phyloP scores from a whole-genome alignment of 352 stramenopile genomes.

The Globisporangium apiculatum region DNA sequence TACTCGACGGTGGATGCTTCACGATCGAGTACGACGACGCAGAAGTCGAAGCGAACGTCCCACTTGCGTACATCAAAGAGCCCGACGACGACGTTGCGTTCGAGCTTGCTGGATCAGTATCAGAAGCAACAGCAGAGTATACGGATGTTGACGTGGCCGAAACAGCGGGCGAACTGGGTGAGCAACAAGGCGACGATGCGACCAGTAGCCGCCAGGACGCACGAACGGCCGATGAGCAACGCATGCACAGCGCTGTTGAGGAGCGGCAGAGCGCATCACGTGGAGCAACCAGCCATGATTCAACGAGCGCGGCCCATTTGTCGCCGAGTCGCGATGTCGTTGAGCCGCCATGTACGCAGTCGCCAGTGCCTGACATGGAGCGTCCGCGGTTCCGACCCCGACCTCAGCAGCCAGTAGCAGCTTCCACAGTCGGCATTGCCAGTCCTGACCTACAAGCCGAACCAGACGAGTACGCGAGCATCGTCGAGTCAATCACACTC shows the following conservation, averaged over 20 bases:
- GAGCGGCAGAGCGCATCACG: too few relatives aligned
- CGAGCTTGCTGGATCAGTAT: not conserved
- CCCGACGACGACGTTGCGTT: slow-evolving; percentile 6
- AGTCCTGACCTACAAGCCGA: not conserved
- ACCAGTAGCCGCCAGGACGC: not conserved
- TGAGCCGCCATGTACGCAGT: not conserved
- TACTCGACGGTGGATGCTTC: slow-evolving; percentile 58
- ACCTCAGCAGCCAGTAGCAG: not conserved
- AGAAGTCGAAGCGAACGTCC: slow-evolving; percentile 57
- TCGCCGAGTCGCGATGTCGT: not conserved
- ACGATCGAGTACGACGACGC: slow-evolving; percentile 77
- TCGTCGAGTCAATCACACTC: slow-evolving; percentile 40
- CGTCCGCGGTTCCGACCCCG: slow-evolving; percentile 9
- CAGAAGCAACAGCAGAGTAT: not conserved
- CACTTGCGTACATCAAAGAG: slow-evolving; percentile 47
- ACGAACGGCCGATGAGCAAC: too few relatives aligned
- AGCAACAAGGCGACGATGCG: slow-evolving; percentile 1
- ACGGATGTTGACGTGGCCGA: not conserved
- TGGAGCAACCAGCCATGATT: too few relatives aligned
- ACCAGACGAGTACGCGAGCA: slow-evolving; percentile 31
- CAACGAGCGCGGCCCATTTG: too few relatives aligned
- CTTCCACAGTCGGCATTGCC: not conserved
- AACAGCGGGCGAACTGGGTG: not conserved
- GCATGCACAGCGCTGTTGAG: too few relatives aligned
- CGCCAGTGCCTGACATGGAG: slow-evolving; percentile 1